Evolutionary conservation across 2,329 filamentous ascomycete species (phyloP).

Genomic region (Fusarium protoensiforme): DNA sequence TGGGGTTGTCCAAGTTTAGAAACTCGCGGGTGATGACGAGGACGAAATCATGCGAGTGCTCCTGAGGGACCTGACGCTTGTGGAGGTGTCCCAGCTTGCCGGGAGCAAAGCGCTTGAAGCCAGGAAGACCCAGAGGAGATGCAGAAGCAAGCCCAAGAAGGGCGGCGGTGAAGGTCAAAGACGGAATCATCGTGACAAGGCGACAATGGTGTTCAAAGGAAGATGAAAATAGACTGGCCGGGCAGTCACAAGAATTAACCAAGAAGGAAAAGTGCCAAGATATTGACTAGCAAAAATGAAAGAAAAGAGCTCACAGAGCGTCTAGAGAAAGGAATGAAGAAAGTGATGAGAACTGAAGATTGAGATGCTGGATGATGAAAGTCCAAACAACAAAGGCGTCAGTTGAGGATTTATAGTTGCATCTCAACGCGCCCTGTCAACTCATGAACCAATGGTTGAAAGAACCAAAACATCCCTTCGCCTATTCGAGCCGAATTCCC

Average conservation of each 20-base stretch:
- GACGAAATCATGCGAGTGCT: conserved; percentile 65
- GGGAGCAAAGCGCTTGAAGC: conserved; percentile 18
- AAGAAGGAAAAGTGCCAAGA: neutral
- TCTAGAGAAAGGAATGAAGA: neutral
- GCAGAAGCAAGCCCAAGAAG: neutral
- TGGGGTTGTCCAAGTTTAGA: conserved; percentile 61
- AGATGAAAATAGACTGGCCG: neutral
- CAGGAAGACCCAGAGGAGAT: neutral
- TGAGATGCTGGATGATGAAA: neutral
- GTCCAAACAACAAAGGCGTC: neutral
- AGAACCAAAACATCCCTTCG: neutral
- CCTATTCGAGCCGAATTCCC: neutral
- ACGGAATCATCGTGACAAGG: neutral
- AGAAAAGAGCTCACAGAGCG: neutral
- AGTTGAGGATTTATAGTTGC: neutral
- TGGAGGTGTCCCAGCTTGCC: conserved; percentile 5
- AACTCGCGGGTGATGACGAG: conserved; percentile 56
- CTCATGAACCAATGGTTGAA: neutral
- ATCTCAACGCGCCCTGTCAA: neutral
- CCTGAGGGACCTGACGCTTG: conserved; percentile 63
- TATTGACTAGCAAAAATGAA: neutral
- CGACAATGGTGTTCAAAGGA: neutral
- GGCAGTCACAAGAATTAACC: neutral
- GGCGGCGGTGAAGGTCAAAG: neutral
- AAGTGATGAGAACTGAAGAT: neutral